Percentiles rank a stretch among this genome's conserved stretches.
Evolutionary conservation across 73 alveolate genomes (phyloP).

Genomic region (Tetrahymena elliotti): DNA sequence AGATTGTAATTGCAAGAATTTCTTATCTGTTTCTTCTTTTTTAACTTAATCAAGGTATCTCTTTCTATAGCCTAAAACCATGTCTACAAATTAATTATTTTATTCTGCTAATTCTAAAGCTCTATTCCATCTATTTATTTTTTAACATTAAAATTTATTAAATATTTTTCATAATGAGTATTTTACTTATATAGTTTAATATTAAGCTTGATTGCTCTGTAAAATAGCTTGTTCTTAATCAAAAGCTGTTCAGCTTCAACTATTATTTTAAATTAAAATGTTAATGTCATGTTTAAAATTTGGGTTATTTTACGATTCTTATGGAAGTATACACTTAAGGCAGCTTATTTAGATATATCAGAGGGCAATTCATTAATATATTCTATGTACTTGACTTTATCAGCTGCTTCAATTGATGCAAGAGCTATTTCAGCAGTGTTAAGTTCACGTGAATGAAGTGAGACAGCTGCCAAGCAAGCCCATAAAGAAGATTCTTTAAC

Average conservation of each 20-base stretch:
- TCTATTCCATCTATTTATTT: conserved; percentile 83
- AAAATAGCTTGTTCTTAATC: conserved; percentile 69
- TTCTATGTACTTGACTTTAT: conserved; percentile 69
- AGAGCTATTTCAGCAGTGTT: conserved; percentile 93
- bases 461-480: conserved; percentile 97
- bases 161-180: background rate
- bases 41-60: conserved; percentile 62
- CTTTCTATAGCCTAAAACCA: conserved; percentile 85
- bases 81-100: conserved; percentile 81
- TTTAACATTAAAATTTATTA: background rate
- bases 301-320: background rate
- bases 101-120: conserved; percentile 84
- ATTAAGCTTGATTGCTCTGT: conserved; percentile 96
- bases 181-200: conserved; percentile 62
- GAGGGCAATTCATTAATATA: conserved; percentile 39
- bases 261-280: conserved; percentile 15
- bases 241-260: conserved; percentile 68
- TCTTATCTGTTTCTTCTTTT: conserved; percentile 73
- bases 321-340: conserved; percentile 52
- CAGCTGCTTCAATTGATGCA: conserved; percentile 99
- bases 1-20: conserved; percentile 55
- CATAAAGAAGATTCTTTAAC: conserved; percentile 95
- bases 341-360: conserved; percentile 52
- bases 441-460: conserved; percentile 72
- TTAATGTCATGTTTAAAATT: background rate